Conservation (phyloP, 352 stramenopile genomes). For the Globisporangium ultimum region DNA sequence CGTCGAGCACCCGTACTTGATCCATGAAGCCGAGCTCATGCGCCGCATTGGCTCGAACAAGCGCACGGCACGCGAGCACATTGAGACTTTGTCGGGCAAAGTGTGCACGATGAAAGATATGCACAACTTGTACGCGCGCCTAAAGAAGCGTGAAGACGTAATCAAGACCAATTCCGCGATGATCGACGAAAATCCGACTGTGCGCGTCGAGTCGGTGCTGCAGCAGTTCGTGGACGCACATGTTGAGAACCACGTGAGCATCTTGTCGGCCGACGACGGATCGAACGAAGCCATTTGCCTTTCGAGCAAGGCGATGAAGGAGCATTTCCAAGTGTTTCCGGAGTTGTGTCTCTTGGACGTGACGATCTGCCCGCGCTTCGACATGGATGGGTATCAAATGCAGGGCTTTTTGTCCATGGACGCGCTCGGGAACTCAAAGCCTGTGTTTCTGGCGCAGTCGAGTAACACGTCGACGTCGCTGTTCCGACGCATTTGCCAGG, state of each 20-base stretch:
- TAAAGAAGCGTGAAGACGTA: constrained; percentile 56
- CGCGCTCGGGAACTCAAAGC: constrained; percentile 58
- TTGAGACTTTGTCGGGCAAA: constrained; percentile 60
- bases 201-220: constrained; percentile 49
- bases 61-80: constrained; percentile 49
- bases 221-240: constrained; percentile 68
- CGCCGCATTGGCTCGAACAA: constrained; percentile 70
- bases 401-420: constrained; percentile 73
- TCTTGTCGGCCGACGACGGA: constrained; percentile 63
- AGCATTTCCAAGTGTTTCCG: constrained; percentile 62
- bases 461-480: constrained; percentile 44
- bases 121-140: constrained; percentile 66
- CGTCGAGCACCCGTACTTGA: constrained; percentile 64
- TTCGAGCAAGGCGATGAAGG: constrained; percentile 69
- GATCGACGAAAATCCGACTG: constrained; percentile 15
- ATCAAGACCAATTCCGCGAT: constrained; percentile 43
- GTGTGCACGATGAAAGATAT: constrained; percentile 82
- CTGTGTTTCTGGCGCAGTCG: constrained; percentile 56
- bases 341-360: constrained; percentile 60
- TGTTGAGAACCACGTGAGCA: constrained; percentile 75
- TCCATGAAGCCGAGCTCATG: constrained; percentile 72
- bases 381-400: constrained; percentile 46
- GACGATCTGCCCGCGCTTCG: constrained; percentile 22
- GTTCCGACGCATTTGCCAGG: constrained; percentile 57
- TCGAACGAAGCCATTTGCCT: constrained; percentile 74